Evolutionary conservation across 1,139 yeast species (phyloP), one percentile per base, ranked within the genome.

Genomic region (Chernovozyma sophiae-reginae): DNA sequence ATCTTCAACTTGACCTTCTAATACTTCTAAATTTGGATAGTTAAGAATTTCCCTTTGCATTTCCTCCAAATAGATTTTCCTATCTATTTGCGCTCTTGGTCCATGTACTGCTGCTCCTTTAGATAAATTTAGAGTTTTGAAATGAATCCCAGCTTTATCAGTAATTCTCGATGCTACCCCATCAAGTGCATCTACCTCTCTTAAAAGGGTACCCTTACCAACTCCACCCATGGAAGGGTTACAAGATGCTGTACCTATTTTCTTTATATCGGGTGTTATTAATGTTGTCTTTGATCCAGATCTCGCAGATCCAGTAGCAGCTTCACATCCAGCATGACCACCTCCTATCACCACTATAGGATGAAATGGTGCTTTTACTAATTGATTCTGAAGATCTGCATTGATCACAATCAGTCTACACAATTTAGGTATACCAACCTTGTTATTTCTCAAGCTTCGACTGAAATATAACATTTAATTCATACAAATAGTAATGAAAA

Each of bases 91-190:
- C 1, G 97, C 97, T 41, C 99, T 64, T 5, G 97, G 97, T 0
- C 98, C 98, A 86, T 97, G 95, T 1, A 90, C 98, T 0, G 98
- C 98, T 0, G 97, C 87, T 1, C 99, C 99, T 47, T 87, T 77
- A 3, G 96, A 84, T 33, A 83, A 74, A 58, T 94, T 94, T 43
- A 94, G 67, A 42, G 89, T 80, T 55, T 86, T 87, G 60, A 83
- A 94, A 56, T 90, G 96, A 27, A 90, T 86, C 0, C 98, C 98
- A 0, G 98, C 95, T 49, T 74, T 69, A 59, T 94, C 99, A 2
- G 94, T 90, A 14, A 92, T 77, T 42, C 77, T 68, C 0, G 92
- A 81, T 5, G 95, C 80, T 0, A 92, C 85, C 3, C 99, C 99
- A 57, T 90, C 99, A 37, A 94, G 65, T 0, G 99, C 97, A 64